Conservation (phyloP, 2,329 filamentous ascomycete genomes). For the Delphinella strobiligena region DNA sequence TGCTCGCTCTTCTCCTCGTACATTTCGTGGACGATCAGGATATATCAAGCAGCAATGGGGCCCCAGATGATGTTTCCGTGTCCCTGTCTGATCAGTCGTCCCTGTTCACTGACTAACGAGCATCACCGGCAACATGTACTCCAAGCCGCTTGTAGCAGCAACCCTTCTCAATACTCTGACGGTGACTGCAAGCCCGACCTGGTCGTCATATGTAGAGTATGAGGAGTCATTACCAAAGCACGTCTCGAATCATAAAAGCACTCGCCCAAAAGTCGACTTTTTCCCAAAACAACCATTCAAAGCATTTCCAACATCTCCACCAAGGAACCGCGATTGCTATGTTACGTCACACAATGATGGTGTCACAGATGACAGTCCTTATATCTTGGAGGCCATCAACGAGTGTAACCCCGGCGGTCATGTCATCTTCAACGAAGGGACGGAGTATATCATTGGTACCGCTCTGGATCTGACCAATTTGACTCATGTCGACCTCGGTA, state of each 20-base stretch:
- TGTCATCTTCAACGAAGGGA: conserved; percentile 44
- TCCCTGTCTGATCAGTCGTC: too few species aligned
- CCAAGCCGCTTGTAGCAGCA: conserved; percentile 3
- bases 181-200: conserved; percentile 14
- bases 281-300: conserved; percentile 24
- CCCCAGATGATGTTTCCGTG: too few species aligned
- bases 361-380: conserved; percentile 36
- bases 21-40: too few species aligned
- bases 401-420: conserved; percentile 52
- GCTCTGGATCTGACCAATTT: conserved; percentile 55
- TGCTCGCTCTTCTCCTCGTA: too few species aligned
- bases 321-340: conserved; percentile 25
- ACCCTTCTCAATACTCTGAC: conserved; percentile 12
- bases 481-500: conserved; percentile 49
- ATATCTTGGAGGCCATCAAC: conserved; percentile 44
- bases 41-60: too few species aligned
- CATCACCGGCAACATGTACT: conserved; percentile 10
- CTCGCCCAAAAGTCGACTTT: conserved; percentile 22
- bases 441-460: conserved; percentile 50
- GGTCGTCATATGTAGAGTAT: conserved; percentile 19
- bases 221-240: conserved; percentile 11
- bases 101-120: too few species aligned
- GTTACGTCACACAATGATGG: conserved; percentile 26
- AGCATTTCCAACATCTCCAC: conserved; percentile 22
- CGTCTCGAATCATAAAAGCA: conserved; percentile 13